phyloP scores from a whole-genome alignment of 192 early-diverging fungal species.

The Entomortierella lignicola region DNA sequence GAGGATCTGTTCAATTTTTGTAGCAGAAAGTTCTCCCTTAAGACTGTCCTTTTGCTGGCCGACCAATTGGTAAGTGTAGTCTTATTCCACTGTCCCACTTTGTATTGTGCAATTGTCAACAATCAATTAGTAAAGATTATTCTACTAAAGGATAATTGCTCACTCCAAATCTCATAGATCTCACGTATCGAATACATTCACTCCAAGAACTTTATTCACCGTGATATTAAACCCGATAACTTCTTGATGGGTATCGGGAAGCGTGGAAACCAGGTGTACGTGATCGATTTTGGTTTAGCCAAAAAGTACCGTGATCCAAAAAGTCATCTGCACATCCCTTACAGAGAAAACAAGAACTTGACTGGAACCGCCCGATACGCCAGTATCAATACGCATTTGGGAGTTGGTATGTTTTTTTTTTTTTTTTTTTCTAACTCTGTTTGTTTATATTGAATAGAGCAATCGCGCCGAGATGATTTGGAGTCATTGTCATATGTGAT shows the following conservation, averaged over 20 bases:
- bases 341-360: slow-evolving; percentile 93
- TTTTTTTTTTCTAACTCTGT: background rate
- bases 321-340: slow-evolving; percentile 89
- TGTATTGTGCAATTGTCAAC: too few species aligned
- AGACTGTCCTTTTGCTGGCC: slow-evolving; percentile 87
- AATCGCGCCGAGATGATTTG: slow-evolving; percentile 91
- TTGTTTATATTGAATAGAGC: slow-evolving; percentile 65
- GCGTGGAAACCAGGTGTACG: slow-evolving; percentile 84
- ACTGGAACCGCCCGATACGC: slow-evolving; percentile 94
- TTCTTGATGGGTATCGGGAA: slow-evolving; percentile 91
- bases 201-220: slow-evolving; percentile 90
- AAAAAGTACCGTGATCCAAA: slow-evolving; percentile 89
- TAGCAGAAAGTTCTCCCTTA: slow-evolving; percentile 87
- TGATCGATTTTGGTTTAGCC: slow-evolving; percentile 93
- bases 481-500: slow-evolving; percentile 91
- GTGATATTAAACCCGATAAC: slow-evolving; percentile 94
- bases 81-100: too few species aligned
- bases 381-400: slow-evolving; percentile 89
- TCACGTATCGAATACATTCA: slow-evolving; percentile 85
- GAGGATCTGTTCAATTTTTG: slow-evolving; percentile 93
- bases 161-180: slow-evolving; percentile 47
- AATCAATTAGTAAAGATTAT: too few species aligned
- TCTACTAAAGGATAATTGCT: too few species aligned
- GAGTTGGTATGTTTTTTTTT: slow-evolving; percentile 66
- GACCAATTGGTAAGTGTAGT: slow-evolving; percentile 79